A percentile compares a stretch with the other conserved stretches of the same genome.
Conservation (phyloP, 345 rosid genomes). For the Gossypium anomalum region DNA sequence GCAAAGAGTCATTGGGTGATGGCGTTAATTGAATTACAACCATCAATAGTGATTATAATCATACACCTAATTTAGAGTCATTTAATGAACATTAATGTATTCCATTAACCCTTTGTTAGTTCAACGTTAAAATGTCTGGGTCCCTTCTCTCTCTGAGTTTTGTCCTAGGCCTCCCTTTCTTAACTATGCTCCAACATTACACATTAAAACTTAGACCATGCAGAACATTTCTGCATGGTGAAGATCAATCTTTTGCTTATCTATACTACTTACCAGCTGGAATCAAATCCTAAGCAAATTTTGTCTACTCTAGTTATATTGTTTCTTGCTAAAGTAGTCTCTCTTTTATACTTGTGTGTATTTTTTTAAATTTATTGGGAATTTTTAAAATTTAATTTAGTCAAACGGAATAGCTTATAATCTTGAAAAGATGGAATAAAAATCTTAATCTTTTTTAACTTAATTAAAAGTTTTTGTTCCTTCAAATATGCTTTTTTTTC, state of each 20-base stretch:
- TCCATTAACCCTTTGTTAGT: not conserved
- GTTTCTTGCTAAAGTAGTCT: not conserved
- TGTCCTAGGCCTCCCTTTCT: not conserved
- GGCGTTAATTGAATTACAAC: not conserved
- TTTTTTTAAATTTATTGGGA: not conserved
- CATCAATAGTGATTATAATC: not conserved
- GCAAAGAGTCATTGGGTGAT: conserved; percentile 14
- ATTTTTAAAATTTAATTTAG: conserved; percentile 5
- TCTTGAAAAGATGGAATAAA: conserved; percentile 31
- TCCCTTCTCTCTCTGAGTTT: not conserved
- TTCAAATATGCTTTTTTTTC: not conserved
- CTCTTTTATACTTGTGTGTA: not conserved
- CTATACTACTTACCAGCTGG: not conserved
- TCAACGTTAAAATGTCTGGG: conserved; percentile 1
- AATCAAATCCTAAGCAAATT: not conserved
- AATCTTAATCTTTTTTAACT: conserved; percentile 14
- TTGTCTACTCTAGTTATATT: too few species aligned
- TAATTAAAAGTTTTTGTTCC: conserved; percentile 15
- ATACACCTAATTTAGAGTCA: not conserved
- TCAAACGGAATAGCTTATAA: conserved; percentile 34
- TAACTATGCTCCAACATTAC: not conserved
- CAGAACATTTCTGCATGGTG: too few species aligned
- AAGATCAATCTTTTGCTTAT: too few species aligned
- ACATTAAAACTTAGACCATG: too few species aligned
- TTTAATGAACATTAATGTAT: not conserved